Conservation (phyloP, 2,329 filamentous ascomycete species). For the Mycosphaerella arachidis region DNA sequence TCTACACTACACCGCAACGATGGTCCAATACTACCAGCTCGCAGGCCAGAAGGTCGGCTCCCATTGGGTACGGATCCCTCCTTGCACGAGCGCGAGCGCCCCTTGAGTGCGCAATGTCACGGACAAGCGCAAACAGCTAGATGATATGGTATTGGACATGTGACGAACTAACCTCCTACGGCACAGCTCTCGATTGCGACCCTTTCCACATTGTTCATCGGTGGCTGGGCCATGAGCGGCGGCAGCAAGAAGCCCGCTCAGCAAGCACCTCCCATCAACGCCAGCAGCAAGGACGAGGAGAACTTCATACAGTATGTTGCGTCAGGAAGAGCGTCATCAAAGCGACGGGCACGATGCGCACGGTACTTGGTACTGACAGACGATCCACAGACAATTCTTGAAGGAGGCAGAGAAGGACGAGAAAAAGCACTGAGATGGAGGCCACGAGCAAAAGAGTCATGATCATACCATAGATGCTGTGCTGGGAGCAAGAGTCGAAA, state of each 20-base stretch:
- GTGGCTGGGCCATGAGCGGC: conserved; percentile 43
- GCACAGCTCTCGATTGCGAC: conserved; percentile 58
- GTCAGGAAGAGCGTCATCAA: neutral
- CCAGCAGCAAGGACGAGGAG: conserved; percentile 63
- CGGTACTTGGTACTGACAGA: conserved; percentile 1
- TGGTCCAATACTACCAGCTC: conserved; percentile 52
- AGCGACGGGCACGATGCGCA: no score
- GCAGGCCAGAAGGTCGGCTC: conserved; percentile 51
- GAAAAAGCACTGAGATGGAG: conserved; percentile 15
- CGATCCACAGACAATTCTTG: conserved; percentile 18
- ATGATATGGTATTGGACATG: neutral
- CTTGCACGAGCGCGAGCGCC: neutral
- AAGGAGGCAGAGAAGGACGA: conserved; percentile 21
- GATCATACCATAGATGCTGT: conserved; percentile 1
- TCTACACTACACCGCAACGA: conserved; percentile 26
- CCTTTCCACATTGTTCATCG: conserved; percentile 46
- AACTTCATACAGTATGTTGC: conserved; percentile 61
- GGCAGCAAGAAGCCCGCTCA: conserved; percentile 46
- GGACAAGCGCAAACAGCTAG: neutral
- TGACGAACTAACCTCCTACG: neutral
- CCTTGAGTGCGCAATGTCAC: neutral
- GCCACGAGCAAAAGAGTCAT: neutral
- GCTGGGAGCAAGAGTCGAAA: neutral
- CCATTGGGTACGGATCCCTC: conserved; percentile 43
- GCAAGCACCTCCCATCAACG: conserved; percentile 57